Evolutionary conservation across 2,329 filamentous ascomycete species (phyloP), one percentile per base, ranked within the genome.

Genomic region (Scedosporium apiospermum): DNA sequence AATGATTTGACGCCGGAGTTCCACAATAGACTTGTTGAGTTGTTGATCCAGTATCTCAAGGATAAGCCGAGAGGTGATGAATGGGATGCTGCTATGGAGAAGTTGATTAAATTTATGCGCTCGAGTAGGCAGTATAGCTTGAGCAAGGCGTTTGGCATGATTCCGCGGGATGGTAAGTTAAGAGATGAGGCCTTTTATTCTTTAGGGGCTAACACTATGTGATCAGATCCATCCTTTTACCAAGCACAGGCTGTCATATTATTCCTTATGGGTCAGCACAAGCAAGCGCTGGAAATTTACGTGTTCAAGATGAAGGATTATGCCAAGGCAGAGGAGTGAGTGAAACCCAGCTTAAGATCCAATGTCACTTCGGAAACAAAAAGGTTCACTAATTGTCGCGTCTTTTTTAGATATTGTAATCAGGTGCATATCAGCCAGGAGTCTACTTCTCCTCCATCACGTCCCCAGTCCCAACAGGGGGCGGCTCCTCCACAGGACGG

Each of bases 231-330:
- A 0, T 81, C 85, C 2, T 97, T 97, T 69, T 96, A 89, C 73
- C 93, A 98, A 72, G 87, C 91, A 1, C 87, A 93, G 65, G 95
- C 95, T 6, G 88, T 98, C 55, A 88, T 98, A 21, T 84, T 98
- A 46, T 92, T 91, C 74, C 96, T 95, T 68, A 96, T 98, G 90
- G 91, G 91, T 6, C 89, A 93, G 69, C 93, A 99, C 76, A 93
- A 91, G 71, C 92, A 98, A 75, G 95, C 95, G 0, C 78, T 99
- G n/a, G 89, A 95, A 71, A 96, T 99, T 61, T 99, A 96, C 72
- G 93, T 98, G 30, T 99, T 97, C 76, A 95, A 93, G 73, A 84
- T 99, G 73, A 79, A 89, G 67, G 88, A 96, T 72, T 93, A 90
- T 65, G 79, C 78, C 12, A 98, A 96, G 75, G 95, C 95, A 38